Conservation (phyloP, 768 basidiomycete species). For the Clitopilus hobsonii region DNA sequence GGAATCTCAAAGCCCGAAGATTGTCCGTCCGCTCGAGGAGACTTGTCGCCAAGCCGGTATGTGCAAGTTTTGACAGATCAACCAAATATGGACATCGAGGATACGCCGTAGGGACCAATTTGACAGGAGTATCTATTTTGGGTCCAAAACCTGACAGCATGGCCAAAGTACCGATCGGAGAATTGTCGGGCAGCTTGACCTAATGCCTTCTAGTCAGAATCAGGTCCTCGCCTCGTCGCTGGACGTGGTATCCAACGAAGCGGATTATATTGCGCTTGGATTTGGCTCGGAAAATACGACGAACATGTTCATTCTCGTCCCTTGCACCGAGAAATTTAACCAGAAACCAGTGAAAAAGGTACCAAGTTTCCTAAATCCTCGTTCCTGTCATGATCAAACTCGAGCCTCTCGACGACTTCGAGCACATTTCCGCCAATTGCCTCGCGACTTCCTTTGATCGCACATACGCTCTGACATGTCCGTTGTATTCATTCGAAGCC, state of each 20-base stretch:
- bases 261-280: not conserved
- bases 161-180: not conserved
- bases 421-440: not conserved
- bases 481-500: not conserved
- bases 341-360: no score
- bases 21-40: conserved; percentile 35
- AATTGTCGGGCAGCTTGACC: not conserved
- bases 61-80: not conserved
- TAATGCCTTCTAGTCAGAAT: not conserved
- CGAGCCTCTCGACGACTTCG: not conserved
- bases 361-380: not conserved
- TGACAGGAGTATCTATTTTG: not conserved
- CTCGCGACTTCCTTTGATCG: not conserved
- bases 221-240: not conserved
- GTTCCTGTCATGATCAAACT: not conserved
- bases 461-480: not conserved
- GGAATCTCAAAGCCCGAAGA: conserved; percentile 41
- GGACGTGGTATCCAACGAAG: not conserved
- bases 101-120: not conserved
- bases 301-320: no score
- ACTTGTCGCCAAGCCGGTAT: not conserved
- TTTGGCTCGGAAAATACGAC: not conserved
- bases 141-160: not conserved
- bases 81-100: not conserved
- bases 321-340: no score